Base-by-base conservation (phyloP, 2,329 filamentous ascomycete genomes). In the Neoarthrinium moseri region DNA sequence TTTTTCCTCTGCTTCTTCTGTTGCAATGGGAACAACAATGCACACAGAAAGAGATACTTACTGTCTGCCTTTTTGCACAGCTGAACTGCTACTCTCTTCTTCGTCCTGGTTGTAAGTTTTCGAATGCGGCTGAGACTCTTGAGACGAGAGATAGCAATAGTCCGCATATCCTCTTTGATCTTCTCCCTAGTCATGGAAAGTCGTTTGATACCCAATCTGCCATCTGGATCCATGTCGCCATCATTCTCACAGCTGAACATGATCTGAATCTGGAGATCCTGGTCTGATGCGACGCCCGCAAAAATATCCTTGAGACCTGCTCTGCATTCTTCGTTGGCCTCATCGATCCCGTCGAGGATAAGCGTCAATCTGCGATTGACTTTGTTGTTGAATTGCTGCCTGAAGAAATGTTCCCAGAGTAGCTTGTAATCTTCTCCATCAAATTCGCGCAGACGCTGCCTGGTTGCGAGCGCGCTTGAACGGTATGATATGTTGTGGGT, bases 311-410 rank as follows among this genome's bases (percentile, higher is more conserved):
- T 44, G 5, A 12, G 15, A 12, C 6, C 18, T 15, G n/a, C 12
- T 6, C 23, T 8, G 20, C 35, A n/a, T 7, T 3, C 7, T 18
- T 21, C 29, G 8, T 10, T 20, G 6, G 35, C n/a, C 15, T 44
- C 41, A 24, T 44, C 41, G 7, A 44, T 12, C 15, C 41, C 41
- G 35, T 36, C 41, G 4, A 44, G 41, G 15, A 44, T 32, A 11
- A 44, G 4, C 18, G 26, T 11, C 21, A 36, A 18, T 20, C 30
- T 22, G 4, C 41, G 21, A 6, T 23, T 30, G 5, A 21, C 5
- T 10, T 24, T 22, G 34, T 35, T 18, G 6, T 6, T 6, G 20
- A 21, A 42, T 24, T 32, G 6, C n/a, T 27, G 17, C 12, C 23
- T 23, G 41, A 36, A 44, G n/a, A n/a, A n/a, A n/a, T n/a, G n/a